phyloP scores from a whole-genome alignment of 768 basidiomycete species.

The Lanmaoa pseudosensibilis region DNA sequence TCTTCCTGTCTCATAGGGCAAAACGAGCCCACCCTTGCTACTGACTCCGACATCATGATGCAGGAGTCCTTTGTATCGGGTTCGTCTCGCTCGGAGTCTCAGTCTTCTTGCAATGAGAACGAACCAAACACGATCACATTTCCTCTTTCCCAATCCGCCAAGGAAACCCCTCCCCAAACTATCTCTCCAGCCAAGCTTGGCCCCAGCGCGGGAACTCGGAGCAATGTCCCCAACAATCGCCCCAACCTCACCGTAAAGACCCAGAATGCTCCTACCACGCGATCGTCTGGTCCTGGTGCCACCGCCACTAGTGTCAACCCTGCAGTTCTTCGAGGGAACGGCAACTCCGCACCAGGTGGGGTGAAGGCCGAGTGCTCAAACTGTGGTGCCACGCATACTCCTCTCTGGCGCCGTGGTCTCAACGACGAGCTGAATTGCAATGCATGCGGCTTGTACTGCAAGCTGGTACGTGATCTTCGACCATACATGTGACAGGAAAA shows the following conservation, averaged over 20 bases:
- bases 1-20: constrained; percentile 4
- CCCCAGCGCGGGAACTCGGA: constrained; percentile 50
- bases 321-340: constrained; percentile 35
- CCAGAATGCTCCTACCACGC: constrained; percentile 42
- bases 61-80: constrained; percentile 23
- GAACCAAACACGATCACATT: constrained; percentile 24
- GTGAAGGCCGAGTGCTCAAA: constrained; percentile 85
- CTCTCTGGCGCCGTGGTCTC: constrained; percentile 81
- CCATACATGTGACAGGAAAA: background rate
- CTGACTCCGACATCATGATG: constrained; percentile 30
- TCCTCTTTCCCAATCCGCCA: constrained; percentile 39
- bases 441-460: constrained; percentile 86
- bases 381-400: constrained; percentile 86
- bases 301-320: constrained; percentile 60
- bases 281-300: constrained; percentile 62
- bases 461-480: constrained; percentile 53
- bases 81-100: constrained; percentile 14
- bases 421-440: constrained; percentile 91
- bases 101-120: constrained; percentile 1
- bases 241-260: constrained; percentile 66
- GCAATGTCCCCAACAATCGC: constrained; percentile 44
- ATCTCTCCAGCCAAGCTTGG: constrained; percentile 60
- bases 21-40: constrained; percentile 1
- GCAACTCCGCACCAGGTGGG: constrained; percentile 49
- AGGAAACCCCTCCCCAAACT: constrained; percentile 48